These are phyloP conservation scores for Suillus cothurnatus DNA, from an alignment of 768 basidiomycete genomes.

Conservation along the genomic window DNA sequence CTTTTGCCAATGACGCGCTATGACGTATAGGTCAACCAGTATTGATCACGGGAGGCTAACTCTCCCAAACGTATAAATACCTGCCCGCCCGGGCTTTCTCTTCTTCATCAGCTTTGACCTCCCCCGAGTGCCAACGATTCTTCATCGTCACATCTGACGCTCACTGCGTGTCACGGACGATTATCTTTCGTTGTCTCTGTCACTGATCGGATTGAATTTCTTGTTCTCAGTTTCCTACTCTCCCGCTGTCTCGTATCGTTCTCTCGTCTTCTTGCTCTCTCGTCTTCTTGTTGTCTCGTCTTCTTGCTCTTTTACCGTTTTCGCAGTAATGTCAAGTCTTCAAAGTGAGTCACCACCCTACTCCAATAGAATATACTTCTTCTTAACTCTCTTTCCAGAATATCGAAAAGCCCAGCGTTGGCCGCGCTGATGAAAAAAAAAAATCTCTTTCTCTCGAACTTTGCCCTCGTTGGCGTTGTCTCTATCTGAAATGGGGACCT, in stretches of 20 bases:
- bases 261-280: background rate
- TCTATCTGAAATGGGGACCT: background rate
- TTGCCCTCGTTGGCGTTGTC: background rate
- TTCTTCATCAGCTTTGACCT: slow-evolving; percentile 5
- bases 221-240: background rate
- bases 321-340: background rate
- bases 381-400: background rate
- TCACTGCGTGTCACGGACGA: slow-evolving; percentile 1
- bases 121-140: background rate
- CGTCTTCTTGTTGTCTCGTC: background rate
- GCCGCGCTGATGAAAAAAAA: slow-evolving; percentile 2
- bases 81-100: background rate
- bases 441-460: background rate
- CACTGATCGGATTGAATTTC: background rate
- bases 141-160: slow-evolving; percentile 1
- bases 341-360: background rate
- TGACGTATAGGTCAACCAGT: background rate
- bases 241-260: background rate
- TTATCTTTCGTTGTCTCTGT: background rate
- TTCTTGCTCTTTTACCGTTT: background rate
- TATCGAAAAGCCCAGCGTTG: slow-evolving; percentile 1
- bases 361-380: background rate
- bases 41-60: background rate
- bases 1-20: background rate
- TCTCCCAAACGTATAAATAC: background rate